Conservation (phyloP, 768 basidiomycete species). For the Hemileccinum rubropunctum region DNA sequence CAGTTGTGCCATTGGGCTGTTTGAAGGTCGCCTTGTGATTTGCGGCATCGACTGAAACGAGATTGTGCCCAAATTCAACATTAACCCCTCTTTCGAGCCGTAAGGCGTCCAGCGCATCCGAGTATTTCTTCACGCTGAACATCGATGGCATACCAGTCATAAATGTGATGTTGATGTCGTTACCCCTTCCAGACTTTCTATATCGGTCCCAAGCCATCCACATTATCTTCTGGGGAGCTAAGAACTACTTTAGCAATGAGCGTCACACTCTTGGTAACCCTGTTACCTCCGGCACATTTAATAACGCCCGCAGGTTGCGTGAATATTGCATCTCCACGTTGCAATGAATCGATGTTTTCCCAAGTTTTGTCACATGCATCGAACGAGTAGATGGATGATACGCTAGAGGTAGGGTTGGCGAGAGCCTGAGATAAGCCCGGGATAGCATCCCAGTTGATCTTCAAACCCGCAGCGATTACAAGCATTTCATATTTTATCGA, state of each 20-base stretch:
- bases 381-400: slow-evolving; percentile 92
- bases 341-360: slow-evolving; percentile 73
- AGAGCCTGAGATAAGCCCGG: slow-evolving; percentile 66
- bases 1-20: slow-evolving; percentile 63
- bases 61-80: slow-evolving; percentile 78
- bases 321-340: slow-evolving; percentile 83
- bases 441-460: slow-evolving; percentile 81
- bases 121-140: slow-evolving; percentile 97
- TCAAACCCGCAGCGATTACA: slow-evolving; percentile 77
- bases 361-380: slow-evolving; percentile 88
- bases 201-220: slow-evolving; percentile 95
- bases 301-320: slow-evolving; percentile 91
- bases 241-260: slow-evolving; percentile 3
- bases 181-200: slow-evolving; percentile 53
- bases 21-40: slow-evolving; percentile 84
- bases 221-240: slow-evolving; percentile 93
- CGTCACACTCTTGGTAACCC: background rate
- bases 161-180: slow-evolving; percentile 68
- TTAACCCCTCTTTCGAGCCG: slow-evolving; percentile 76
- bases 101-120: slow-evolving; percentile 77
- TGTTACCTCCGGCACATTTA: slow-evolving; percentile 87
- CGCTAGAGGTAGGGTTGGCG: slow-evolving; percentile 70
- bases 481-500: slow-evolving; percentile 53
- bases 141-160: slow-evolving; percentile 94
- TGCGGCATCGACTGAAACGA: slow-evolving; percentile 65